Conservation (phyloP, 2,329 filamentous ascomycete species). For the Purpureocillium takamizusanense region DNA sequence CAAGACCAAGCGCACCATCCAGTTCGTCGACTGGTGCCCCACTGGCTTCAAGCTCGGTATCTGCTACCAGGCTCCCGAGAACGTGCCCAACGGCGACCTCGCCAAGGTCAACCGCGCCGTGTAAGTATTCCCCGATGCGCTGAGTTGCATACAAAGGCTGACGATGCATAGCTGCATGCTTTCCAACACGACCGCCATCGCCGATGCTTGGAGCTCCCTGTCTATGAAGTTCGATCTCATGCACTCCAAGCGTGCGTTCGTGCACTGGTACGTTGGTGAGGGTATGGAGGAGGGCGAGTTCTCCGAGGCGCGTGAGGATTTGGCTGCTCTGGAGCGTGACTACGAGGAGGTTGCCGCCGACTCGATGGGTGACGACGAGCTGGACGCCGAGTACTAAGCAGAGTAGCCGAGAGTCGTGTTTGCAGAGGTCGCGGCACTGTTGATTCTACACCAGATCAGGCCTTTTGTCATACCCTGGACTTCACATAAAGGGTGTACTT, state of each 20-base stretch:
- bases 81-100: constrained; percentile 92
- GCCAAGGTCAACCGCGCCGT: constrained; percentile 98
- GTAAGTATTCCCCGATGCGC: constrained; percentile 49
- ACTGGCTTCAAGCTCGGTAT: constrained; percentile 99
- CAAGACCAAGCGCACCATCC: constrained; percentile 98
- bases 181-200: constrained; percentile 96
- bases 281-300: constrained; percentile 99
- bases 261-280: constrained; percentile 99
- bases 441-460: constrained; percentile 12
- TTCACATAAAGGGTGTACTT: constrained; percentile 21
- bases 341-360: constrained; percentile 98
- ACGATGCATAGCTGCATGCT: constrained; percentile 72
- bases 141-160: constrained; percentile 8
- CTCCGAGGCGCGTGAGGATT: constrained; percentile 96
- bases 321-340: constrained; percentile 94
- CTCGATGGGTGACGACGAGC: constrained; percentile 79
- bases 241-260: constrained; percentile 99
- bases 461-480: constrained; percentile 18
- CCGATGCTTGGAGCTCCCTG: constrained; percentile 94
- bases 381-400: constrained; percentile 82
- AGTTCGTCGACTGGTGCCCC: constrained; percentile 99
- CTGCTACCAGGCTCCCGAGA: constrained; percentile 96
- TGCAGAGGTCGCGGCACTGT: constrained; percentile 8
- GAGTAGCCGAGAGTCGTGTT: constrained; percentile 5
- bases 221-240: constrained; percentile 99